Conservation (phyloP, 257 asterid genomes). For the Solanum sparsipilum region DNA sequence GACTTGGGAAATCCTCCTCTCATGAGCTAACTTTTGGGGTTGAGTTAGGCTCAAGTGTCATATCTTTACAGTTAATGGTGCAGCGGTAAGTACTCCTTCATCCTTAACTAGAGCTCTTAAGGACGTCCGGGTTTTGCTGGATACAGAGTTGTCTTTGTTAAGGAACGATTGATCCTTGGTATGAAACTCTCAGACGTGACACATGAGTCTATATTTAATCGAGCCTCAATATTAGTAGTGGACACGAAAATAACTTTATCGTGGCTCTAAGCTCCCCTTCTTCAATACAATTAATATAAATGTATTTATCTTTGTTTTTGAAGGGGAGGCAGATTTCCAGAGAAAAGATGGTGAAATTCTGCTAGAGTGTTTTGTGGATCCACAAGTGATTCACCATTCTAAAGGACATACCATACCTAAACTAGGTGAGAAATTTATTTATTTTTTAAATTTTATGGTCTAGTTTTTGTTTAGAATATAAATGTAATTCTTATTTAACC, state of each 20-base stretch:
- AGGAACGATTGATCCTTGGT: too few species aligned
- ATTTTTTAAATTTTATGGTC: background rate
- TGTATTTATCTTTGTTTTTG: background rate
- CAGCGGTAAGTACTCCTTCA: background rate
- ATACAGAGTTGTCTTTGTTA: too few species aligned
- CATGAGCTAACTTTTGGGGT: too few species aligned
- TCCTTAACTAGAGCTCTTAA: background rate
- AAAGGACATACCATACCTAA: constrained; percentile 25
- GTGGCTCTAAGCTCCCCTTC: background rate
- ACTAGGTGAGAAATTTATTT: constrained; percentile 8
- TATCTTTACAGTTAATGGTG: background rate
- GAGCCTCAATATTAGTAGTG: background rate
- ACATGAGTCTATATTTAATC: too few species aligned
- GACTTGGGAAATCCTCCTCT: too few species aligned
- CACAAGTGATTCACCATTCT: constrained; percentile 19
- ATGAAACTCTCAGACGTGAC: too few species aligned
- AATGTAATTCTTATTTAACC: background rate
- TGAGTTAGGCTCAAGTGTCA: too few species aligned
- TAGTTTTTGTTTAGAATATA: background rate
- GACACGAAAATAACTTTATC: background rate
- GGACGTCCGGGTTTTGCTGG: too few species aligned
- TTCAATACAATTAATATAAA: background rate
- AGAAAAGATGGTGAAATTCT: constrained; percentile 20
- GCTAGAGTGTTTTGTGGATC: constrained; percentile 15
- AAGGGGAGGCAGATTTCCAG: constrained; percentile 22